A percentile compares a stretch with the other conserved stretches of the same genome.
Evolutionary conservation across 2,329 filamentous ascomycete species (phyloP).

Genomic region (Colletotrichum tamarilloi): DNA sequence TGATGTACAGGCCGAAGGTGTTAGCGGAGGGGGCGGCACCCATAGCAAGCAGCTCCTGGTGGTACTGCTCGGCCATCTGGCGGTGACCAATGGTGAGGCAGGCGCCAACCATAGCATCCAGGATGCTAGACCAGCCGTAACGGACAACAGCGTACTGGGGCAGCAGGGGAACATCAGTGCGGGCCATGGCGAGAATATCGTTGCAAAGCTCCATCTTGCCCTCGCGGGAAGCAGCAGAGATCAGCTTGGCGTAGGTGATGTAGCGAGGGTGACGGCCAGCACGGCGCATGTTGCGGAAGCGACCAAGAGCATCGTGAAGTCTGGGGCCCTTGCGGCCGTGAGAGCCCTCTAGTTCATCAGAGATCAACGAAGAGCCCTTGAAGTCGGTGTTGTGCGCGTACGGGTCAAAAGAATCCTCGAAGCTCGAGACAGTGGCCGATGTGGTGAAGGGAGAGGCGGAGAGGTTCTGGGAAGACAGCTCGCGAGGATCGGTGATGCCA

Average conservation of each 20-base stretch:
- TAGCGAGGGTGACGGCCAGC: slow-evolving; percentile 92
- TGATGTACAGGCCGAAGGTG: slow-evolving; percentile 98
- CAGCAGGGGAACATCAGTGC: slow-evolving; percentile 86
- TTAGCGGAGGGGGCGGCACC: slow-evolving; percentile 94
- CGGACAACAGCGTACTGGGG: slow-evolving; percentile 87
- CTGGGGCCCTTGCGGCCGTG: slow-evolving; percentile 78
- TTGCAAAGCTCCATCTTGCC: slow-evolving; percentile 84
- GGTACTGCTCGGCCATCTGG: slow-evolving; percentile 83
- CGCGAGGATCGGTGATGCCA: slow-evolving; percentile 66
- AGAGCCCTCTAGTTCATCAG: slow-evolving; percentile 86
- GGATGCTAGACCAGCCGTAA: slow-evolving; percentile 95
- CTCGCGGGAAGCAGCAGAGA: slow-evolving; percentile 87
- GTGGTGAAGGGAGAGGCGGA: slow-evolving; percentile 64
- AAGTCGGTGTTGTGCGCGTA: slow-evolving; percentile 92
- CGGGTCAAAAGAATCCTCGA: slow-evolving; percentile 89
- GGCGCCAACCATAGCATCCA: slow-evolving; percentile 96
- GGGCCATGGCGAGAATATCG: slow-evolving; percentile 90
- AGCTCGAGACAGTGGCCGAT: slow-evolving; percentile 67
- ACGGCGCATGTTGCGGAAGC: slow-evolving; percentile 93
- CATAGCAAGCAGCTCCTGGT: slow-evolving; percentile 91
- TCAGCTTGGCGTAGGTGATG: slow-evolving; percentile 96
- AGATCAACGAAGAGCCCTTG: slow-evolving; percentile 90
- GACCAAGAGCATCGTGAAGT: slow-evolving; percentile 82
- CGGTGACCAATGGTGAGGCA: slow-evolving; percentile 87
- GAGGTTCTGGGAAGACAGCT: slow-evolving; percentile 56